Evolutionary conservation across 2,329 filamentous ascomycete species (phyloP).

Genomic region (Fusarium mangiferae): DNA sequence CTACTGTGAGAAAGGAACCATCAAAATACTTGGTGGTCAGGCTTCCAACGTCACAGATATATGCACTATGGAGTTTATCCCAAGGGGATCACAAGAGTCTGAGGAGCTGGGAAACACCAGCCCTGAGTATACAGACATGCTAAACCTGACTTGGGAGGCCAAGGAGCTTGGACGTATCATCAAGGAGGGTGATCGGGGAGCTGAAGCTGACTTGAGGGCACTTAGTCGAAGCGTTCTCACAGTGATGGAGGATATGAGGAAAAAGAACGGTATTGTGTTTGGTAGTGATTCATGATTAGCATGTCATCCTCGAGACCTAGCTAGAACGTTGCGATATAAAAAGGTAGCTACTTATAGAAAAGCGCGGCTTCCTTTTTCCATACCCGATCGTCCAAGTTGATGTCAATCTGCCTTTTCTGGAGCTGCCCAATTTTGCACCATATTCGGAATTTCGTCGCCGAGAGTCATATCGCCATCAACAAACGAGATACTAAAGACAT

Average conservation of each 20-base stretch:
- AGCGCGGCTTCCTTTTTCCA: background rate
- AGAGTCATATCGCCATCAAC: slow-evolving; percentile 18
- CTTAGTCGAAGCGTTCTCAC: slow-evolving; percentile 19
- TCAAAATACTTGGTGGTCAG: slow-evolving; percentile 16
- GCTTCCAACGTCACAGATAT: slow-evolving; percentile 29
- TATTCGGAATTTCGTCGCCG: background rate
- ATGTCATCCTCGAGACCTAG: too few species aligned
- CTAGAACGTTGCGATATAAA: too few species aligned
- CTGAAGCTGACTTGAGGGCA: slow-evolving; percentile 16
- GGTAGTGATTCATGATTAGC: slow-evolving; percentile 1
- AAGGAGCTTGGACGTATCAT: slow-evolving; percentile 32
- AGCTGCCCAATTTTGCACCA: background rate
- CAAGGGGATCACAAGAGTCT: slow-evolving; percentile 15
- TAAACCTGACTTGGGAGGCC: slow-evolving; percentile 36
- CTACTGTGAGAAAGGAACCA: slow-evolving; percentile 35
- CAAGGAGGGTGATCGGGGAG: slow-evolving; percentile 6
- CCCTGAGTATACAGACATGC: slow-evolving; percentile 16
- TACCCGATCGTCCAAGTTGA: too few species aligned
- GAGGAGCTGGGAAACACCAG: slow-evolving; percentile 23
- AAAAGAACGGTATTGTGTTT: slow-evolving; percentile 19
- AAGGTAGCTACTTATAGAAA: slow-evolving; percentile 51
- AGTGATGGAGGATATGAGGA: slow-evolving; percentile 30
- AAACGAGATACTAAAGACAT: slow-evolving; percentile 17
- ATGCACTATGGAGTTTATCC: slow-evolving; percentile 16
- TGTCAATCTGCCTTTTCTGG: background rate